phyloP scores from a whole-genome alignment of 1,284 basidiomycete genomes.

The Cutaneotrichosporon spelunceum region DNA sequence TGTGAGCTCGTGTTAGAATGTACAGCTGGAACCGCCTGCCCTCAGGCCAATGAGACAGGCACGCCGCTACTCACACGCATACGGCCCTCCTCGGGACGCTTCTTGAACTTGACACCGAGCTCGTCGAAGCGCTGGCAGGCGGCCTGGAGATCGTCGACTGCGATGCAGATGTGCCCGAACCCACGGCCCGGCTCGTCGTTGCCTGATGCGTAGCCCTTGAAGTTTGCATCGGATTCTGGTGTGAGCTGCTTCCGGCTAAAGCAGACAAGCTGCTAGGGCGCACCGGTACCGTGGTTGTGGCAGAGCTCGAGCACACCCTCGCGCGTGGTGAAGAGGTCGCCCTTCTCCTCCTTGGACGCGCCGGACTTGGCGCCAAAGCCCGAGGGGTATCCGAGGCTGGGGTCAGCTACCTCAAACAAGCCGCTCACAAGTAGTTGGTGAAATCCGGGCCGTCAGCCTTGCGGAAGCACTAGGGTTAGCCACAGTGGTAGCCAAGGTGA shows the following conservation, averaged over 20 bases:
- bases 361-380: constrained; percentile 39
- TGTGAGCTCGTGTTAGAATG: background rate
- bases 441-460: constrained; percentile 48
- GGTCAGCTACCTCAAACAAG: constrained; percentile 4
- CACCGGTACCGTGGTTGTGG: constrained; percentile 80
- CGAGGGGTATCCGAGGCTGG: constrained; percentile 40
- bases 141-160: constrained; percentile 75
- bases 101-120: constrained; percentile 82
- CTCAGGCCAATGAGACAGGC: too few species aligned
- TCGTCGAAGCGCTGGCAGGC: constrained; percentile 81
- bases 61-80: constrained; percentile 81
- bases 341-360: constrained; percentile 44
- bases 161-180: constrained; percentile 78
- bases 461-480: constrained; percentile 34
- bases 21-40: too few species aligned
- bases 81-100: constrained; percentile 76
- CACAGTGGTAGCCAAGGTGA: background rate
- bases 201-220: constrained; percentile 75
- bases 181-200: constrained; percentile 77
- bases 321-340: constrained; percentile 38
- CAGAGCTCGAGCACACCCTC: constrained; percentile 73
- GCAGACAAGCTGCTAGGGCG: constrained; percentile 14
- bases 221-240: constrained; percentile 63
- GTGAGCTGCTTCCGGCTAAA: background rate
- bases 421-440: constrained; percentile 46